Evolutionary conservation across 2,329 filamentous ascomycete species (phyloP).

Genomic region (Nigrograna mackinnonii): DNA sequence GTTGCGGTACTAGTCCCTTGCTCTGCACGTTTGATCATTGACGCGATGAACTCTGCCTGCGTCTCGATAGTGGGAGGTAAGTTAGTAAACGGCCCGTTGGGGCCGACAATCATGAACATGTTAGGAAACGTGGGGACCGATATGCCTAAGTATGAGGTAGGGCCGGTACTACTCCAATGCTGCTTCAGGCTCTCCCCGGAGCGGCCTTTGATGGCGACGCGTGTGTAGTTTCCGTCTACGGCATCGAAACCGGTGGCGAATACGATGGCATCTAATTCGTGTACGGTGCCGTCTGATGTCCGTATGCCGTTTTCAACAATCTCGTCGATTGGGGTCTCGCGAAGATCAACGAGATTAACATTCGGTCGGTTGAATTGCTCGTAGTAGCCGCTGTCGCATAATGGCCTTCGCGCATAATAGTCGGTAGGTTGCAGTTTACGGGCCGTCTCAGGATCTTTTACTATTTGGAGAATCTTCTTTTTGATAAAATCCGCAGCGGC

Average conservation of each 20-base stretch:
- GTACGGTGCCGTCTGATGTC: slow-evolving; percentile 48
- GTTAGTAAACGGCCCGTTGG: slow-evolving; percentile 45
- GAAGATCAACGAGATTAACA: slow-evolving; percentile 51
- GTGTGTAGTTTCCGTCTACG: slow-evolving; percentile 37
- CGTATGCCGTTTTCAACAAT: slow-evolving; percentile 55
- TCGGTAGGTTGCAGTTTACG: slow-evolving; percentile 44
- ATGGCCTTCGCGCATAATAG: slow-evolving; percentile 44
- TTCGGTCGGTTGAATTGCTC: slow-evolving; percentile 48
- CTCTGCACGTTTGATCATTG: slow-evolving; percentile 32
- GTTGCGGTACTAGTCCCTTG: neutral
- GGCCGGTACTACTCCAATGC: slow-evolving; percentile 41
- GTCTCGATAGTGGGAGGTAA: slow-evolving; percentile 40
- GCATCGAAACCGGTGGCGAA: slow-evolving; percentile 49
- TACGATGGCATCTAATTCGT: slow-evolving; percentile 59
- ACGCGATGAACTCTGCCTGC: slow-evolving; percentile 44
- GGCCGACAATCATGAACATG: slow-evolving; percentile 42
- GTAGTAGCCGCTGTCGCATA: slow-evolving; percentile 41
- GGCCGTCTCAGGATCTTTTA: slow-evolving; percentile 44
- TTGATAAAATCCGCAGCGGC: slow-evolving; percentile 45
- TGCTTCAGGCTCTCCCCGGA: slow-evolving; percentile 36
- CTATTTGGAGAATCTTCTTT: slow-evolving; percentile 34
- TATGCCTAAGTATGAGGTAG: slow-evolving; percentile 44
- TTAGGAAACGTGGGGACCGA: slow-evolving; percentile 35
- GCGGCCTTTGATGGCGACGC: slow-evolving; percentile 31
- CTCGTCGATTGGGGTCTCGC: slow-evolving; percentile 42